A percentile compares a stretch with the other conserved stretches of the same genome.
phyloP scores from a whole-genome alignment of 139 green algal species.

The Chlamydomonas sp. region DNA sequence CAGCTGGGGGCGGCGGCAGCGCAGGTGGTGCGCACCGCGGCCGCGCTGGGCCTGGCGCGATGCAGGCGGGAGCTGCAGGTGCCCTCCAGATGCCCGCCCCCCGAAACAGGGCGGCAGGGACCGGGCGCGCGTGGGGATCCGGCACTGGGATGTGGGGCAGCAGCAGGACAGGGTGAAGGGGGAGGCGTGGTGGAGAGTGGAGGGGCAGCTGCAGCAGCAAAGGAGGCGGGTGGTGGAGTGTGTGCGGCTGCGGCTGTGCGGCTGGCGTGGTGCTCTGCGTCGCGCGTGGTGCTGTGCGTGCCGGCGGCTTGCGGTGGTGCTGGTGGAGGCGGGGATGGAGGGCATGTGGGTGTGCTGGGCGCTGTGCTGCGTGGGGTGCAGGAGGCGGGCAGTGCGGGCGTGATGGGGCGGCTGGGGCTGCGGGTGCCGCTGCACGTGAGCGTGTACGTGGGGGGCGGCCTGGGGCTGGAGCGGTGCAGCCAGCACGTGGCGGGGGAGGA shows the following conservation, averaged over 20 bases:
- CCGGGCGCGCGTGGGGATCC: neutral
- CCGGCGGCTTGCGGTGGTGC: neutral
- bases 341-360: neutral
- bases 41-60: constrained; percentile 8
- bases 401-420: constrained; percentile 28
- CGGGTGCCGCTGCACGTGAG: constrained; percentile 32
- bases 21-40: constrained; percentile 13
- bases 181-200: neutral
- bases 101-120: neutral
- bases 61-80: too few relatives aligned
- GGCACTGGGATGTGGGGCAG: neutral
- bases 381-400: constrained; percentile 6
- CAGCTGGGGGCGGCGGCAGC: constrained; percentile 12
- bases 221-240: too few relatives aligned
- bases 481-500: neutral
- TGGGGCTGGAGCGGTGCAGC: constrained; percentile 9
- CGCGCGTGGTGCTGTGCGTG: neutral
- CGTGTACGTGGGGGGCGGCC: neutral
- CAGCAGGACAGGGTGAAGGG: neutral
- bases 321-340: too few relatives aligned
- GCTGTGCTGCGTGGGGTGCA: neutral
- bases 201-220: too few relatives aligned
- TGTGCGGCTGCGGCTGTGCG: too few relatives aligned
- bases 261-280: neutral
- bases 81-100: too few relatives aligned